Evolutionary conservation across 2,329 filamentous ascomycete genomes (phyloP).

Genomic region (Fusarium sp.): DNA sequence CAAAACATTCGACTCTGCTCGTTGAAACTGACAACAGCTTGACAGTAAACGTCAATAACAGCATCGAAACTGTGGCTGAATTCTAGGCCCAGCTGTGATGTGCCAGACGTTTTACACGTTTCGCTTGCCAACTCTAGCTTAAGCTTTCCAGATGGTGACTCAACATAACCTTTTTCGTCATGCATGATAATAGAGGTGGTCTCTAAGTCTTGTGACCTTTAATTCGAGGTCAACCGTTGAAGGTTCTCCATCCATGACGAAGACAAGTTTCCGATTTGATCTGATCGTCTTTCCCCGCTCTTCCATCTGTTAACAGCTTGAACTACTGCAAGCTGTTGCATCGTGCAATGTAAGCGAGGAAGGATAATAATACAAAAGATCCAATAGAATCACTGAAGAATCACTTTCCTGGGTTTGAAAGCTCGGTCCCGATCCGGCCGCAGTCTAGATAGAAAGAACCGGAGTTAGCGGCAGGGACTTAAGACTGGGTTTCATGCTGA

Average conservation of each 20-base stretch:
- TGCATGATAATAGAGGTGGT: conserved; percentile 2
- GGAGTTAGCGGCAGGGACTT: conserved; percentile 47
- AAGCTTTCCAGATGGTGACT: conserved; percentile 13
- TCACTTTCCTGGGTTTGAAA: conserved; percentile 1
- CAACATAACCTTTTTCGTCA: conserved; percentile 23
- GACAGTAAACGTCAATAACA: neutral
- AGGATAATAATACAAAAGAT: conserved; percentile 2
- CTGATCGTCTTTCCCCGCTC: conserved; percentile 1
- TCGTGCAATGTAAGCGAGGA: conserved; percentile 22
- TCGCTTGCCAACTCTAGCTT: conserved; percentile 10
- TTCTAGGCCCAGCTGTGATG: neutral
- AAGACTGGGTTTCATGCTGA: conserved; percentile 30
- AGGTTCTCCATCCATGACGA: conserved; percentile 22
- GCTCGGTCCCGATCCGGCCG: conserved; percentile 40
- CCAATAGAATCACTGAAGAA: conserved; percentile 9
- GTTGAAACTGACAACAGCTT: neutral
- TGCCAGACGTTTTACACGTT: neutral
- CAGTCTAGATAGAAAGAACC: conserved; percentile 8
- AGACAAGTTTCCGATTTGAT: neutral
- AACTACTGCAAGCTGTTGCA: conserved; percentile 21
- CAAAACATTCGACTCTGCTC: neutral
- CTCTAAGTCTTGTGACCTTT: conserved; percentile 23
- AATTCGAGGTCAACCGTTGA: conserved; percentile 3
- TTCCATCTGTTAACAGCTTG: neutral
- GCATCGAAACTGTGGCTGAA: conserved; percentile 10